phyloP scores from a whole-genome alignment of 257 asterid genomes.

The Solanum okadae region DNA sequence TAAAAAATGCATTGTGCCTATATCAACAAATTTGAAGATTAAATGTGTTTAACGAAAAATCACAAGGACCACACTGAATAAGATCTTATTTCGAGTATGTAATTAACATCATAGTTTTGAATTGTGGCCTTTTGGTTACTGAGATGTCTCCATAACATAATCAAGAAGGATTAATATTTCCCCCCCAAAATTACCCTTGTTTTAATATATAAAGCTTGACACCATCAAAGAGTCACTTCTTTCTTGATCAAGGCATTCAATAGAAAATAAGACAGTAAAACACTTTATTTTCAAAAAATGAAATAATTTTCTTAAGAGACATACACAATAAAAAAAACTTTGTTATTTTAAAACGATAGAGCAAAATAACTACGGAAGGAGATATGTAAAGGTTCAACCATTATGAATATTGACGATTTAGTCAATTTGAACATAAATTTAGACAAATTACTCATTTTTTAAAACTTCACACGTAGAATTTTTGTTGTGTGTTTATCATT shows the following conservation, averaged over 20 bases:
- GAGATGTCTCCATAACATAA: not conserved
- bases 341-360: not conserved
- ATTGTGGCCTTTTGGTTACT: not conserved
- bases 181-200: not conserved
- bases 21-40: not conserved
- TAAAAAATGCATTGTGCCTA: not conserved
- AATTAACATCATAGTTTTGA: not conserved
- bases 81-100: not conserved
- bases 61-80: not conserved
- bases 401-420: not conserved
- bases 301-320: no score
- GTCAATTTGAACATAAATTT: not conserved
- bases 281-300: no score
- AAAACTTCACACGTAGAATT: not conserved
- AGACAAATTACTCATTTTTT: not conserved
- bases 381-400: no score
- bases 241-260: not conserved
- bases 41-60: not conserved
- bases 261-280: no score
- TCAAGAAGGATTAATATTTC: not conserved
- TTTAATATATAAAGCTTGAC: not conserved
- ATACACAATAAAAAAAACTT: no score
- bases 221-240: not conserved
- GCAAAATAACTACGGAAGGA: not conserved
- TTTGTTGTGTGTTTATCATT: not conserved